These are phyloP conservation scores for Passalora sequoiae DNA, from an alignment of 2,329 filamentous ascomycete species.

Conservation along the genomic window DNA sequence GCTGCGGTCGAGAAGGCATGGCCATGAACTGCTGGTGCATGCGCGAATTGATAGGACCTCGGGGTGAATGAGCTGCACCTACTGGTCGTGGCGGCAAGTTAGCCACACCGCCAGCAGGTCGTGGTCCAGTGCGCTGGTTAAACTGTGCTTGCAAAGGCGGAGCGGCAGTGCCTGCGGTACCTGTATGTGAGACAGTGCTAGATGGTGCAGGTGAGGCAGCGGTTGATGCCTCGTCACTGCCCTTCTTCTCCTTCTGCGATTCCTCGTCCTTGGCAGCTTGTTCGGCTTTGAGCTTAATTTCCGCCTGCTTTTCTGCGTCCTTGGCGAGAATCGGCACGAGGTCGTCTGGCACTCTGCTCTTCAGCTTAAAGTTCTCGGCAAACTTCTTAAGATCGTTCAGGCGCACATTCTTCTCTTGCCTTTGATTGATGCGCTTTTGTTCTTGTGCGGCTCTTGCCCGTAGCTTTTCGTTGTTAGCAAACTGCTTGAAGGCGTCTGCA, in stretches of 20 bases:
- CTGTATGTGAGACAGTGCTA: constrained; percentile 5
- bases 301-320: constrained; percentile 87
- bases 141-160: constrained; percentile 2
- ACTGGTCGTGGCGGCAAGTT: neutral
- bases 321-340: constrained; percentile 93
- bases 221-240: constrained; percentile 20
- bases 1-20: constrained; percentile 31
- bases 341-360: constrained; percentile 85
- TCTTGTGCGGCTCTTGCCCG: constrained; percentile 53
- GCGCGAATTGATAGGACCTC: constrained; percentile 17
- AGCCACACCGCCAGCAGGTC: constrained; percentile 9
- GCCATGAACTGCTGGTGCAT: constrained; percentile 11
- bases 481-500: constrained; percentile 59
- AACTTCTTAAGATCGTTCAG: constrained; percentile 94
- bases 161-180: constrained; percentile 1
- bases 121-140: constrained; percentile 10
- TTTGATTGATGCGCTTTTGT: constrained; percentile 50
- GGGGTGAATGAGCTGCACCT: constrained; percentile 13
- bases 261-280: constrained; percentile 61
- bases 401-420: constrained; percentile 81
- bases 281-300: constrained; percentile 84
- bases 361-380: constrained; percentile 86
- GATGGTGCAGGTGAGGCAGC: constrained; percentile 22
- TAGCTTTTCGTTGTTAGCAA: constrained; percentile 58
- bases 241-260: constrained; percentile 40